Conservation (phyloP, 176 grass and related monocot genomes). For the Elaeis guineensis region DNA sequence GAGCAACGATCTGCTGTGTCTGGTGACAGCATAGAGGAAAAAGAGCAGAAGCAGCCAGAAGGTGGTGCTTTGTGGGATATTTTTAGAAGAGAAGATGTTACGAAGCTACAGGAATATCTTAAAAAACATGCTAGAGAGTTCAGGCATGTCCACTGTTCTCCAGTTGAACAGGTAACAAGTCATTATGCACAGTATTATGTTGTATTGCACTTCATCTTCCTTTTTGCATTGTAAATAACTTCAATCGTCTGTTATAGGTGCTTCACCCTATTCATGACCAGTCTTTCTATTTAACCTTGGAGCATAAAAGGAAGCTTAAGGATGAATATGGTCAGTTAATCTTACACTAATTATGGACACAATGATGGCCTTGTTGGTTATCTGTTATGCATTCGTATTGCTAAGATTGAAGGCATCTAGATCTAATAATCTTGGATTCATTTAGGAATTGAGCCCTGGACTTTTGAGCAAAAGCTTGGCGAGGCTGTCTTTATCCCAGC, state of each 20-base stretch:
- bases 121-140: constrained; percentile 63
- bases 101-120: constrained; percentile 58
- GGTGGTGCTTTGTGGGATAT: constrained; percentile 88
- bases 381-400: too few relatives aligned
- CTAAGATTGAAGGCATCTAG: too few relatives aligned
- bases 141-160: constrained; percentile 43
- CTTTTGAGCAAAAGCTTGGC: constrained; percentile 82
- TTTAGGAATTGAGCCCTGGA: constrained; percentile 80
- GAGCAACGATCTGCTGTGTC: not conserved
- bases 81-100: constrained; percentile 72
- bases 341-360: not conserved
- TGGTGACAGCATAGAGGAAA: constrained; percentile 3
- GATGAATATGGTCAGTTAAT: constrained; percentile 58
- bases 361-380: too few relatives aligned
- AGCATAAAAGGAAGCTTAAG: constrained; percentile 81
- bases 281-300: constrained; percentile 53
- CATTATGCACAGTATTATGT: too few relatives aligned
- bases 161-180: constrained; percentile 41
- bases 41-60: constrained; percentile 13
- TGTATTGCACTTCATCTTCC: not conserved
- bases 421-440: not conserved
- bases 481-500: constrained; percentile 78
- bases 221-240: not conserved
- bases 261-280: constrained; percentile 70
- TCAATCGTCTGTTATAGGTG: constrained; percentile 29